Evolutionary conservation across 1,139 yeast species (phyloP).

Genomic region (Pichia sp.): DNA sequence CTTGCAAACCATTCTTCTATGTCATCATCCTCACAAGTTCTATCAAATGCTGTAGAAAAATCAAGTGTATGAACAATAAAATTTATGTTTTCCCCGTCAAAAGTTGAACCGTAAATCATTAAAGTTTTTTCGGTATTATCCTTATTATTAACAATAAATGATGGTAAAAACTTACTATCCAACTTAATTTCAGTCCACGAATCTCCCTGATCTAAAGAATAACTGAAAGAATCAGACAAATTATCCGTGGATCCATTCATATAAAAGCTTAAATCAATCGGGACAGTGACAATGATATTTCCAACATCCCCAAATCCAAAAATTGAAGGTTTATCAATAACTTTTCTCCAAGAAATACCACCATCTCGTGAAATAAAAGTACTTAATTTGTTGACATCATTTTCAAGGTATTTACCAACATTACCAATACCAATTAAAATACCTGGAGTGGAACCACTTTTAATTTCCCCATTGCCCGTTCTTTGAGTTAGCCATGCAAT

Average conservation of each 20-base stretch:
- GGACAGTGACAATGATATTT: slow-evolving; percentile 61
- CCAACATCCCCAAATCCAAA: slow-evolving; percentile 79
- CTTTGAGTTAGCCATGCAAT: slow-evolving; percentile 44
- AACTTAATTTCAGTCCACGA: slow-evolving; percentile 52
- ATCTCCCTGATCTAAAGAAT: slow-evolving; percentile 70
- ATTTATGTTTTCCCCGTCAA: slow-evolving; percentile 3
- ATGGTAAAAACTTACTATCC: slow-evolving; percentile 43
- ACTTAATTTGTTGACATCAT: slow-evolving; percentile 29
- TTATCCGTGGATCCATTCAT: slow-evolving; percentile 7
- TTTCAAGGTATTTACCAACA: slow-evolving; percentile 51
- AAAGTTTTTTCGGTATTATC: slow-evolving; percentile 69
- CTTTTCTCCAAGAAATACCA: slow-evolving; percentile 63
- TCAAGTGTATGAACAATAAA: slow-evolving; percentile 45
- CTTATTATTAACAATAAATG: slow-evolving; percentile 49
- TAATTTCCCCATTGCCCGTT: slow-evolving; percentile 65
- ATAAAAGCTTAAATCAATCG: slow-evolving; percentile 23
- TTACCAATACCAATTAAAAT: slow-evolving; percentile 57
- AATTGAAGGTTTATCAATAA: slow-evolving; percentile 48
- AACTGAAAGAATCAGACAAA: slow-evolving; percentile 35
- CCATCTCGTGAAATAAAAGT: slow-evolving; percentile 74
- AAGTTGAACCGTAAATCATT: slow-evolving; percentile 35
- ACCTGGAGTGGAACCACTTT: slow-evolving; percentile 59
- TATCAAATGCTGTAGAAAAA: slow-evolving; percentile 51
- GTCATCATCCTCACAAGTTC: slow-evolving; percentile 49
- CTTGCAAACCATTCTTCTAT: slow-evolving; percentile 67